Evolutionary conservation across 148 eudicot species (phyloP).

Genomic region (Rhododendron ferrugineum): DNA sequence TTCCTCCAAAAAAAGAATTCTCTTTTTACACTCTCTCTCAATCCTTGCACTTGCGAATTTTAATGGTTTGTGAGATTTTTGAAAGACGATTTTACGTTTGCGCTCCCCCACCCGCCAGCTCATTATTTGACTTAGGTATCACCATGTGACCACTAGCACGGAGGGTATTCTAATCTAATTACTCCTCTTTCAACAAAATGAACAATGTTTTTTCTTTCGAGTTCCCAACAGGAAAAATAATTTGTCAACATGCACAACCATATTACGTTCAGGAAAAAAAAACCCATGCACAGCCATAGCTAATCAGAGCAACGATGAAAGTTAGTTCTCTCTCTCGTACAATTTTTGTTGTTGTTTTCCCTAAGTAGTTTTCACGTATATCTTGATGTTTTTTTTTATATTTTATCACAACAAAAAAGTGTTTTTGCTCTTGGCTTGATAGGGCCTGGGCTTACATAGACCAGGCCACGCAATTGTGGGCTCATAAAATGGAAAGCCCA

Average conservation of each 20-base stretch:
- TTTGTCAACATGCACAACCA: neutral
- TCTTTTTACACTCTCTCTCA: too few relatives aligned
- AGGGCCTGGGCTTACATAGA: neutral
- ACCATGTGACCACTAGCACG: neutral
- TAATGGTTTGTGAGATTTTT: too few relatives aligned
- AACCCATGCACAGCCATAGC: too few relatives aligned
- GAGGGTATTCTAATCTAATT: neutral
- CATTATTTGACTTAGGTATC: too few relatives aligned
- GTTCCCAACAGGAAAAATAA: neutral
- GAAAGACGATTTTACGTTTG: too few relatives aligned
- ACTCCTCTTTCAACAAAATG: neutral
- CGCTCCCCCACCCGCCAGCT: neutral
- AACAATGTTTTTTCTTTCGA: neutral
- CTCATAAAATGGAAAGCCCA: neutral
- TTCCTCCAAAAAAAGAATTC: too few relatives aligned
- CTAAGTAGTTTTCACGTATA: too few relatives aligned
- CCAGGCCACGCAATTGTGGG: neutral
- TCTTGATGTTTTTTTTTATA: too few relatives aligned
- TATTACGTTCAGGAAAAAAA: too few relatives aligned
- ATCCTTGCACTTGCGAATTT: too few relatives aligned
- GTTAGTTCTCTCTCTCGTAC: too few relatives aligned
- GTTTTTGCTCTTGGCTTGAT: neutral
- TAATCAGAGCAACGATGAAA: too few relatives aligned
- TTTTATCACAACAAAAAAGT: neutral
- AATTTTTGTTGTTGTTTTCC: neutral